Evolutionary conservation across 306 rosid genomes (phyloP).

Genomic region (Nissolia schottii): DNA sequence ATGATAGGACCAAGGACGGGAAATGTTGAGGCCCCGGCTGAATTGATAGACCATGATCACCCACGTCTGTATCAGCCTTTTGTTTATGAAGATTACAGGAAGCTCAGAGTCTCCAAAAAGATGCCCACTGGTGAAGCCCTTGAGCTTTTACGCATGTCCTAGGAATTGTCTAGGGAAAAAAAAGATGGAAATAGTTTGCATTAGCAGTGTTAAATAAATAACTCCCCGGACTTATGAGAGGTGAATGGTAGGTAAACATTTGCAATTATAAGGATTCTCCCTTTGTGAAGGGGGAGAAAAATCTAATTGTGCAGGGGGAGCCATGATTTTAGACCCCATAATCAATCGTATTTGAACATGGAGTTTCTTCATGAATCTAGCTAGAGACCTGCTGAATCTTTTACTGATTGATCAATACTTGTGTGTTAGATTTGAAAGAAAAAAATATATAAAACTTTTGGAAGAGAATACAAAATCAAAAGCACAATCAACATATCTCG

Average conservation of each 20-base stretch:
- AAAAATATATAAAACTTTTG: background rate
- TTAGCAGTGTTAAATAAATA: background rate
- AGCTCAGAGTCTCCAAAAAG: slow-evolving; percentile 27
- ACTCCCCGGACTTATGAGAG: background rate
- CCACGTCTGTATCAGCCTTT: slow-evolving; percentile 38
- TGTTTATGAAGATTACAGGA: slow-evolving; percentile 36
- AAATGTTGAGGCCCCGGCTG: slow-evolving; percentile 43
- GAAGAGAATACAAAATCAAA: background rate
- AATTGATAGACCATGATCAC: slow-evolving; percentile 43
- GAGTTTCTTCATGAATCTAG: background rate
- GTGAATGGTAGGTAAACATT: background rate
- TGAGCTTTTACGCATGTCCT: slow-evolving; percentile 16
- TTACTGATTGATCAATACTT: too few species aligned
- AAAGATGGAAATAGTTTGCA: background rate
- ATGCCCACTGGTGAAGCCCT: slow-evolving; percentile 48
- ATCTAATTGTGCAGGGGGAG: too few species aligned
- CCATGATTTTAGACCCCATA: background rate
- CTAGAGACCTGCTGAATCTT: background rate
- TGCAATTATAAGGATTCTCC: background rate
- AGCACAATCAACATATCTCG: background rate
- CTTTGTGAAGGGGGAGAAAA: background rate
- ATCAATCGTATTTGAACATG: background rate
- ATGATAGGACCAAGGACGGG: slow-evolving; percentile 44
- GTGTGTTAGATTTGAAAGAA: too few species aligned
- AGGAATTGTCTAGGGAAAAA: background rate